Percentiles rank a stretch among this genome's conserved stretches.
phyloP scores from a whole-genome alignment of 306 rosid species.

The Canavalia gladiata region DNA sequence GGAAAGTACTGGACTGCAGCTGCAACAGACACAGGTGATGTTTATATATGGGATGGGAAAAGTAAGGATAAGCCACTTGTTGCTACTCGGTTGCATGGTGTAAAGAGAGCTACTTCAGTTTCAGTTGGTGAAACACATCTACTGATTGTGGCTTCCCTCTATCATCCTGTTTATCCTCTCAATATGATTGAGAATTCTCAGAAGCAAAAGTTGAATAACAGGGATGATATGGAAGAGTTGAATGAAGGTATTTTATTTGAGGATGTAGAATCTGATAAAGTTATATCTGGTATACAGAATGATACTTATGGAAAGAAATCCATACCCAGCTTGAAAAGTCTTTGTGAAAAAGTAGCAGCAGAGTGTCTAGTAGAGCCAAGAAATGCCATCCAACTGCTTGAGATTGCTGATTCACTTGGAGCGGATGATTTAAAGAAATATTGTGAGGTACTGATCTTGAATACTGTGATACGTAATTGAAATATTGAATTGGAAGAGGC shows the following conservation, averaged over 20 bases:
- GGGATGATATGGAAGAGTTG: conserved; percentile 66
- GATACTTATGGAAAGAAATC: conserved; percentile 54
- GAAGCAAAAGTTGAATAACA: conserved; percentile 53
- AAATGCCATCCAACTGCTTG: conserved; percentile 85
- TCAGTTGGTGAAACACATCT: conserved; percentile 95
- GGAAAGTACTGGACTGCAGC: conserved; percentile 96
- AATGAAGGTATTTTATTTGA: conserved; percentile 72
- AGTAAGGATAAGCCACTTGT: conserved; percentile 81
- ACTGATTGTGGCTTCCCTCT: conserved; percentile 79
- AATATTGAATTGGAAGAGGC: too few relatives aligned
- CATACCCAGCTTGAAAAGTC: conserved; percentile 83
- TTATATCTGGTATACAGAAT: conserved; percentile 44
- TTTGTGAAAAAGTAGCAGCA: conserved; percentile 89
- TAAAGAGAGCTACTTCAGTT: conserved; percentile 87
- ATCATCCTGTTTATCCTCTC: conserved; percentile 76
- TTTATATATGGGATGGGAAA: conserved; percentile 92
- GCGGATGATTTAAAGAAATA: conserved; percentile 82
- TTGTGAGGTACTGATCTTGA: conserved; percentile 73
- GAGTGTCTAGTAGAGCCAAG: conserved; percentile 94
- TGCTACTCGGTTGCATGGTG: conserved; percentile 78
- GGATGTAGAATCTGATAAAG: conserved; percentile 60
- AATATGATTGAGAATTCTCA: conserved; percentile 52
- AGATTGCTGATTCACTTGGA: conserved; percentile 88
- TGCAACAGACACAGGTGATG: conserved; percentile 87
- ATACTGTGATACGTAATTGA: not conserved